Base-by-base conservation (phyloP, 495 filamentous ascomycete species). In the Rhizodiscina lignyota region DNA sequence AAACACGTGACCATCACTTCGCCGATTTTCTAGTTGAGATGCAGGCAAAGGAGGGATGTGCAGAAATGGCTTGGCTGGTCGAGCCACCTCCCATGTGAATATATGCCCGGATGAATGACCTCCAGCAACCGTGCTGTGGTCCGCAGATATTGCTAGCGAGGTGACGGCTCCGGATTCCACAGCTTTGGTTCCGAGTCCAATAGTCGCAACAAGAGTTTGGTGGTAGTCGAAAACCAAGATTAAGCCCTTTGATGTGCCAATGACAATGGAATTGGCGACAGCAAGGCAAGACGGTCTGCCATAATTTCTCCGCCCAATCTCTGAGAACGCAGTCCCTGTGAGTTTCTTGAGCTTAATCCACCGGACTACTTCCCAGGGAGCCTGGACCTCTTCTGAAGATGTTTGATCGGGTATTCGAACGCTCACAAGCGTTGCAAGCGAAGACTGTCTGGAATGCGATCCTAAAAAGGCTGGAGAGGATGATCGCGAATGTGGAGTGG, bases 201-300 rank as follows among this genome's bases (percentile, higher is more conserved):
- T 81, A 35, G 94, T 87, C 43, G 77, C 72, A 59, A 91, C 92
- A 38, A 96, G 60, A 44, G 74, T 92, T 55, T 99, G 89, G 51
- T 87, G 79, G 55, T 94, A 96, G 57, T 99, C 91, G 60, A 96
- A 96, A 30, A 93, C 71, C 50, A 99, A 60, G 28, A 94, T 78
- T 49, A 92, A 79, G 15, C 89, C 89, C 55, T 92, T 96, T 5
- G 83, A 79, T 5, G 89, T 96, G 15, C 89, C 89, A 31, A 99
- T 58, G 2, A 81, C 84, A 45, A 99, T 93, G 2, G 75, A 75
- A 4, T 85, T 82, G 48, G 87, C 83, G 19, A 94, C 74, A n/a
- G 70, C 70, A 41, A 96, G 67, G 60, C 84, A 94, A 1, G 84
- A 94, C 34, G 91, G 83, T 19, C 77, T 68, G 21, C 89, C 89